Percentiles rank a stretch among this genome's conserved stretches.
Evolutionary conservation across 306 rosid species (phyloP).

Genomic region (Rubus parviflorus): DNA sequence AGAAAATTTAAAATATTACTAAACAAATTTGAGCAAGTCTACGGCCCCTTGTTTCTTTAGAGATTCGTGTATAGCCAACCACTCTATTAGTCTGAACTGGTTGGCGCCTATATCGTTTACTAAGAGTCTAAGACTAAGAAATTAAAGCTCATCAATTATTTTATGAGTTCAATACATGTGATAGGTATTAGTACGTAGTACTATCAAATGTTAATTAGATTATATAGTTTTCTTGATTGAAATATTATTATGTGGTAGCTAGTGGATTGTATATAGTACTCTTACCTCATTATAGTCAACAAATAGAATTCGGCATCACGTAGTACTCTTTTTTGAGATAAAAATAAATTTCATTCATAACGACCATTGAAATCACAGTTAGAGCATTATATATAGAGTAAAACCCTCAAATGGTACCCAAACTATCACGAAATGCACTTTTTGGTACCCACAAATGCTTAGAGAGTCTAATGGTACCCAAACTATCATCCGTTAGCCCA

Average conservation of each 20-base stretch:
- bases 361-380: no score
- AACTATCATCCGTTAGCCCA: no score
- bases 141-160: not conserved
- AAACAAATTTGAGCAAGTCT: not conserved
- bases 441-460: no score
- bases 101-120: slow-evolving; percentile 20
- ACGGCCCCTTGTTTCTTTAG: not conserved
- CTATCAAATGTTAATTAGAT: not conserved
- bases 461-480: no score
- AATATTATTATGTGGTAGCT: no score
- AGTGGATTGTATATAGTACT: not conserved
- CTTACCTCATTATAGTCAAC: not conserved
- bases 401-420: no score
- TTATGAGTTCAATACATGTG: not conserved
- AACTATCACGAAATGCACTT: no score
- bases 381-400: no score
- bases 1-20: not conserved
- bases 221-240: no score
- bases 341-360: no score
- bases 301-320: not conserved
- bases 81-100: slow-evolving; percentile 20
- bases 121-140: not conserved
- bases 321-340: no score
- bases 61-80: not conserved
- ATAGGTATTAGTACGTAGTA: not conserved